Conservation (phyloP, 169 alveolate genomes). For the Besnoitia besnoiti region DNA sequence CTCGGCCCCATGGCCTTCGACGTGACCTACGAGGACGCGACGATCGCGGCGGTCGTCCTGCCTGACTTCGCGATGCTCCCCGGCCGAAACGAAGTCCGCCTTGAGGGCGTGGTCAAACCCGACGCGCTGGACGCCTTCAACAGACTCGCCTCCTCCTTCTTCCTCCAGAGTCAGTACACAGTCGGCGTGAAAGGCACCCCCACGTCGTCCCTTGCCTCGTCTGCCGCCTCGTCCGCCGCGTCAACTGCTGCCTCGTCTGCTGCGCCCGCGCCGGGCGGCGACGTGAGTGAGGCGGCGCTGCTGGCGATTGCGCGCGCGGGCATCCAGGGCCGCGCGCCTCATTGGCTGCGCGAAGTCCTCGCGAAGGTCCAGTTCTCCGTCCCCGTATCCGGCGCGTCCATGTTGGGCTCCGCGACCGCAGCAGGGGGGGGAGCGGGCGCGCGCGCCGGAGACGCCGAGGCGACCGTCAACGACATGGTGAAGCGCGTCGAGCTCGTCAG, state of each 20-base stretch:
- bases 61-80: not conserved
- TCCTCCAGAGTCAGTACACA: not conserved
- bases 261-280: not conserved
- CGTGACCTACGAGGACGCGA: not conserved
- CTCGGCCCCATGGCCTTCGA: slow-evolving; percentile 22
- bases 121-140: slow-evolving; percentile 33
- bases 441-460: slow-evolving; percentile 5
- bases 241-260: not conserved
- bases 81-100: not conserved
- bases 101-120: slow-evolving; percentile 43
- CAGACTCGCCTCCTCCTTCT: slow-evolving; percentile 40
- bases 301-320: slow-evolving; percentile 11
- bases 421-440: not conserved
- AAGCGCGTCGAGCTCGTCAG: not conserved
- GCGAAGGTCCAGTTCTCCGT: not conserved
- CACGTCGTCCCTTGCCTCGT: not conserved
- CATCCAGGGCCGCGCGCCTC: slow-evolving; percentile 11
- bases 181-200: slow-evolving; percentile 24
- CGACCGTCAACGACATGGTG: not conserved
- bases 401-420: not conserved
- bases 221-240: not conserved
- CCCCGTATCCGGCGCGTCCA: not conserved
- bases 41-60: slow-evolving; percentile 38
- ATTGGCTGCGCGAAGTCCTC: slow-evolving; percentile 11
- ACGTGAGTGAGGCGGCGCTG: slow-evolving; percentile 24